Base-by-base conservation (phyloP, 768 basidiomycete species). In the Gyrodon lividus region DNA sequence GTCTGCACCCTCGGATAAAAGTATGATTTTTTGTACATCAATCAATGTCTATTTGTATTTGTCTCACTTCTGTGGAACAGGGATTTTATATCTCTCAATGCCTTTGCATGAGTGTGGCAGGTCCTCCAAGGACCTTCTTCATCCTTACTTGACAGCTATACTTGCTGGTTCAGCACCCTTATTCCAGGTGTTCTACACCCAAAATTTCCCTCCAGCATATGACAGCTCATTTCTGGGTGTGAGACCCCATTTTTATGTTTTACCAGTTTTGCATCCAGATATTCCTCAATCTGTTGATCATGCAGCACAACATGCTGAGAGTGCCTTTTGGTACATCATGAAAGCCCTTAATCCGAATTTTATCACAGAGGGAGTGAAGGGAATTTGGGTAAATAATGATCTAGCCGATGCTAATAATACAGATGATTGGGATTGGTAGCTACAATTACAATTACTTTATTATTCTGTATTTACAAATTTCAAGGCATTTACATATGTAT, bases 1-100 rank as follows among this genome's bases (percentile, higher is more conserved):
- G 72, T 84, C 87, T 5, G 77, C 87, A 19, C 92, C 92, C 0
- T 71, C 74, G 43, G 87, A 82, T 2, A 85, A 84, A 76, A 88
- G 89, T 87, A 60, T 23, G 47, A 31, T 50, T 40, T 46, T 26
- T 17, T 46, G 47, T 40, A 42, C 30, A 19, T 42, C 34, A 26
- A n/a, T 34, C 31, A n/a, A 14, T 20, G 37, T n/a, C n/a, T n/a
- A n/a, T n/a, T n/a, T 38, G 2, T 16, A 33, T 33, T 31, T 48
- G 8, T 38, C 45, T 53, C 46, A 57, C 51, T 23, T 13, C 46
- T 28, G 47, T 43, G 17, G 30, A 14, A 46, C 9, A 89, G 87
- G 76, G 74, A 74, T 86, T n/a, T 31, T 85, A 7, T 82, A 85
- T 62, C 67, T 87, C 37, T 68, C 73, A 0, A 74, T 85, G 55